Evolutionary conservation across 768 basidiomycete species (phyloP).

Genomic region (Psilocybe sp.): DNA sequence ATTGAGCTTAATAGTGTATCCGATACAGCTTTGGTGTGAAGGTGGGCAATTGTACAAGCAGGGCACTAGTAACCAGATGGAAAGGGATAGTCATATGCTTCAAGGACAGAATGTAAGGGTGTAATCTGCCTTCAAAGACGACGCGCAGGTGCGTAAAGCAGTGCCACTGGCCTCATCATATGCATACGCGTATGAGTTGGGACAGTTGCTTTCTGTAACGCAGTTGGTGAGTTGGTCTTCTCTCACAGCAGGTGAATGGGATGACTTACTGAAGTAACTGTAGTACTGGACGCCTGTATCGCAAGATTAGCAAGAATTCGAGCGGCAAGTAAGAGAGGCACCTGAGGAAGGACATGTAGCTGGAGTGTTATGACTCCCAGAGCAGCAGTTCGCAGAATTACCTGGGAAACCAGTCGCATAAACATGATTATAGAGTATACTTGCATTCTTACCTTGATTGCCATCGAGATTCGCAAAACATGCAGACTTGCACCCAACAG

Average conservation of each 20-base stretch:
- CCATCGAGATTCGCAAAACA: slow-evolving; percentile 46
- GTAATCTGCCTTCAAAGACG: slow-evolving; percentile 38
- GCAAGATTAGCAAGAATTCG: slow-evolving; percentile 27
- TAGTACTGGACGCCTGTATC: slow-evolving; percentile 30
- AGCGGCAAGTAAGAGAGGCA: background rate
- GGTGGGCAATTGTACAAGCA: too few relatives aligned
- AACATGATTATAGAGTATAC: background rate
- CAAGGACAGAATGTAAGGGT: slow-evolving; percentile 50
- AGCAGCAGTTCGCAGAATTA: slow-evolving; percentile 66
- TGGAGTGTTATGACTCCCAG: slow-evolving; percentile 49
- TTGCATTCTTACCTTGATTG: slow-evolving; percentile 30
- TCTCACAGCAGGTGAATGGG: background rate
- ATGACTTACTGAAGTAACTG: slow-evolving; percentile 31
- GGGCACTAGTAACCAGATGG: too few relatives aligned
- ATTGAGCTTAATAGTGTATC: too few relatives aligned
- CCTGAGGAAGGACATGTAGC: slow-evolving; percentile 54
- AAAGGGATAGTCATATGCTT: background rate
- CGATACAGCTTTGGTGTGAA: too few relatives aligned
- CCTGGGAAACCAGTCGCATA: slow-evolving; percentile 21
- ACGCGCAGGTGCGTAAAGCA: slow-evolving; percentile 51
- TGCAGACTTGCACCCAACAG: slow-evolving; percentile 61
- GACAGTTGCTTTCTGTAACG: slow-evolving; percentile 34
- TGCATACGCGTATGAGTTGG: slow-evolving; percentile 51
- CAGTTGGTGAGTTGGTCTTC: background rate
- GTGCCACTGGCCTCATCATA: slow-evolving; percentile 52